Base-by-base conservation (phyloP, 2,329 filamentous ascomycete species). In the Trichothecium sympodiale region DNA sequence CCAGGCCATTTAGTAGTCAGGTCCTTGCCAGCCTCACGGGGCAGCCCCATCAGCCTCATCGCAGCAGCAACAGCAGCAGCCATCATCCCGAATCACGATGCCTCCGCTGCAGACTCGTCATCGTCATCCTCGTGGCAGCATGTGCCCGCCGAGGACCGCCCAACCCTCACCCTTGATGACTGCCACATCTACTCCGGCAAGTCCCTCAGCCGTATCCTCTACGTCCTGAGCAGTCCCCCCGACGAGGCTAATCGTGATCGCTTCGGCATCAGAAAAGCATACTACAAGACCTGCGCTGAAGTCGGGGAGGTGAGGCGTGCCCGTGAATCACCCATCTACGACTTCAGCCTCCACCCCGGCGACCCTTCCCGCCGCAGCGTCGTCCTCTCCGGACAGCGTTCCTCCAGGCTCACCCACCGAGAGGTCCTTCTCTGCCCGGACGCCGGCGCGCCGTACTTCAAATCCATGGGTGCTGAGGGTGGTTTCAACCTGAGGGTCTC, bases 141-240 rank as follows among this genome's bases (percentile, higher is more conserved):
- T 12, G 15, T 35, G 16, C 9, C 14, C 13, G 7, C 8, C 6
- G 34, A 36, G 31, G 6, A 5, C 3, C 8, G 6, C 10, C 34
- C 34, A 7, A 36, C 34, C 15, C 27, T 36, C 34, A 36, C 16
- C 34, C 34, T 36, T 18, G 34, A 36, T 28, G 27, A 25, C 26
- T 17, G 16, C 14, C 14, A 17, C 9, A 36, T 36, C 27, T 36
- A 29, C 34, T 36, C 34, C 10, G 8, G 20, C 26, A 20, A 10
- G 5, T 26, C 20, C 27, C 34, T 28, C 15, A 29, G 26, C 27
- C 34, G 34, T 17, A 5, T 17, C 18, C 34, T 36, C 27, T 36
- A 36, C 27, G 17, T 29, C 15, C 26, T 36, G 16, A 29, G 15
- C 15, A 36, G 25, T 17, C 6, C 34, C 4, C 34, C 34, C 16